A percentile compares a stretch with the other conserved stretches of the same genome.
These are phyloP conservation scores for Tolypocladium guangdongense DNA, from an alignment of 2,329 filamentous ascomycete genomes.

Conservation along the genomic window DNA sequence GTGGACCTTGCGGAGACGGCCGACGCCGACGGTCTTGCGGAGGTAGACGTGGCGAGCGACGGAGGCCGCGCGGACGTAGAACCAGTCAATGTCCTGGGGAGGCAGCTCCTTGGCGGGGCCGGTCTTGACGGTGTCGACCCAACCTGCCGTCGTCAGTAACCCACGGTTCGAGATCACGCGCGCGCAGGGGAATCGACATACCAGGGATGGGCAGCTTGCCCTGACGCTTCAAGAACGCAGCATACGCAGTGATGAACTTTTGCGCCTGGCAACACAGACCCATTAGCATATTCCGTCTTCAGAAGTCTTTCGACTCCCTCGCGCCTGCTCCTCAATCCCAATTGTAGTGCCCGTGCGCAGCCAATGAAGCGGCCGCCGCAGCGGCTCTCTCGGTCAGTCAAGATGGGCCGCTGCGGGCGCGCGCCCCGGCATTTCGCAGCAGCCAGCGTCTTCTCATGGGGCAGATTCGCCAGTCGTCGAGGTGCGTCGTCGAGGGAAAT, in stretches of 20 bases:
- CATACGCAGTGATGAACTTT: conserved; percentile 81
- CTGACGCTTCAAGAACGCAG: conserved; percentile 87
- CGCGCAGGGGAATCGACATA: too few relatives aligned
- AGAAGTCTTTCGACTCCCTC: conserved; percentile 65
- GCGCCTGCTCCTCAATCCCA: conserved; percentile 49
- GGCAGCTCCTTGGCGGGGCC: conserved; percentile 93
- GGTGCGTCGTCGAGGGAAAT: conserved; percentile 1
- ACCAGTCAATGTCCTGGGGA: conserved; percentile 98
- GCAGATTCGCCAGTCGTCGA: conserved; percentile 7
- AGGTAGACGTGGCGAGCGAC: conserved; percentile 98
- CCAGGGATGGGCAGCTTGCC: conserved; percentile 78
- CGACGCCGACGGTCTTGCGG: conserved; percentile 98
- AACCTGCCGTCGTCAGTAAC: conserved; percentile 45
- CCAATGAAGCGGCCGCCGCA: neutral
- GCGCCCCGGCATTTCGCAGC: neutral
- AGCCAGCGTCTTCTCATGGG: conserved; percentile 4
- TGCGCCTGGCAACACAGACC: conserved; percentile 53
- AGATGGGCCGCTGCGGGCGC: neutral
- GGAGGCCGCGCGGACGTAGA: conserved; percentile 79
- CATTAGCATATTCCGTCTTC: conserved; percentile 67
- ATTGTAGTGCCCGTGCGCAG: neutral
- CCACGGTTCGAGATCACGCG: neutral
- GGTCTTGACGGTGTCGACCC: conserved; percentile 99
- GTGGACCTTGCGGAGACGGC: conserved; percentile 93
- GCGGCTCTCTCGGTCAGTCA: neutral